Percentiles rank a stretch among this genome's conserved stretches.
Conservation (phyloP, 257 asterid genomes). For the Jacaranda mimosifolia region DNA sequence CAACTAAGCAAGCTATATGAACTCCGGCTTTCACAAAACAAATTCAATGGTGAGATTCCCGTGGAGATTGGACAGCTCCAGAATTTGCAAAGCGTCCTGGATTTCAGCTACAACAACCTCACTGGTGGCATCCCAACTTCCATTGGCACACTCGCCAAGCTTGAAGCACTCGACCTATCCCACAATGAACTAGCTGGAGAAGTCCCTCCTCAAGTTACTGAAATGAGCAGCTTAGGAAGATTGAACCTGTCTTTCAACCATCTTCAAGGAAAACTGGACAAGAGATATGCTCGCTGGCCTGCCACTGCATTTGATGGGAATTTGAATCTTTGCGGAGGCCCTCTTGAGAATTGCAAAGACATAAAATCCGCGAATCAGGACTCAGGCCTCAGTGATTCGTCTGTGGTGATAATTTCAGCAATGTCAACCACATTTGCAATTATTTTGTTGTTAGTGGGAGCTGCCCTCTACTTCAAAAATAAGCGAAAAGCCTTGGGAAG, state of each 20-base stretch:
- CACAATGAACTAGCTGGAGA: slow-evolving; percentile 72
- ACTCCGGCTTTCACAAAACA: slow-evolving; percentile 73
- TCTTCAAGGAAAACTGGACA: slow-evolving; percentile 73
- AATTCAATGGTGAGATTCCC: slow-evolving; percentile 78
- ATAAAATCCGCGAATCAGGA: slow-evolving; percentile 26
- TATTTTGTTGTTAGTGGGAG: slow-evolving; percentile 65
- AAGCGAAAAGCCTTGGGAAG: slow-evolving; percentile 60
- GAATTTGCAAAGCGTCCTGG: slow-evolving; percentile 78
- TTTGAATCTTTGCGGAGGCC: slow-evolving; percentile 75
- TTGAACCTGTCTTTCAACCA: slow-evolving; percentile 82
- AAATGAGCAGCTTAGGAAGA: slow-evolving; percentile 83
- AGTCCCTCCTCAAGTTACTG: slow-evolving; percentile 73
- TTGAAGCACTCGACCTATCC: slow-evolving; percentile 82
- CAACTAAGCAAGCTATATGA: slow-evolving; percentile 70
- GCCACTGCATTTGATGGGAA: slow-evolving; percentile 74
- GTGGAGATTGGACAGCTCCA: slow-evolving; percentile 71
- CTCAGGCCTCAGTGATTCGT: slow-evolving; percentile 51
- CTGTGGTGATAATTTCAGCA: slow-evolving; percentile 72
- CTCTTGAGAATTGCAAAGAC: slow-evolving; percentile 64
- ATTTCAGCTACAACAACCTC: slow-evolving; percentile 81
- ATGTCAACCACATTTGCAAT: slow-evolving; percentile 57
- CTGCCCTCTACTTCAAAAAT: slow-evolving; percentile 66
- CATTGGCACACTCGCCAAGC: slow-evolving; percentile 70
- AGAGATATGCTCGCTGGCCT: slow-evolving; percentile 77
- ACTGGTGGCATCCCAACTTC: slow-evolving; percentile 70